Conservation (phyloP, 1,284 basidiomycete genomes). For the Ganoderma meredithae region DNA sequence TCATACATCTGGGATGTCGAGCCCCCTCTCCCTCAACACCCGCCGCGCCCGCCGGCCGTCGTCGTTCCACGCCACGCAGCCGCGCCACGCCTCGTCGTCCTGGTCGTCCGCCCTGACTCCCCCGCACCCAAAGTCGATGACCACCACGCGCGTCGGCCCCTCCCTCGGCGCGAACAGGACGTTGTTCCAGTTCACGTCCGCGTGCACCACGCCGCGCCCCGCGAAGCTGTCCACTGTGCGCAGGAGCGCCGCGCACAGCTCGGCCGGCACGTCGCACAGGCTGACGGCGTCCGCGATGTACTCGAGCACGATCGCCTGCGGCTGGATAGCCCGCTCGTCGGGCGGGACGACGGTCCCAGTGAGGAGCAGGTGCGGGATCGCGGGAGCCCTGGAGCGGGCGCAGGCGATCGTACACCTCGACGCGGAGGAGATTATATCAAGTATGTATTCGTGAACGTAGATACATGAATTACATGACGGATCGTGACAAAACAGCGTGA, state of each 20-base stretch:
- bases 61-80: background rate
- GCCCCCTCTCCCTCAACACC: background rate
- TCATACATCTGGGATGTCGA: background rate
- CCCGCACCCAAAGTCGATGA: background rate
- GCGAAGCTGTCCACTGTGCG: conserved; percentile 9
- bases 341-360: conserved; percentile 10
- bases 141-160: background rate
- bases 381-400: conserved; percentile 17
- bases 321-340: conserved; percentile 15
- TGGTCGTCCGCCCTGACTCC: background rate
- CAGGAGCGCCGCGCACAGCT: conserved; percentile 11
- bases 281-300: conserved; percentile 21
- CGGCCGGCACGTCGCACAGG: conserved; percentile 5
- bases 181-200: conserved; percentile 8
- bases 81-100: background rate
- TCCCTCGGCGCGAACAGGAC: background rate
- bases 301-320: conserved; percentile 17
- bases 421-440: background rate
- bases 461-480: conserved; percentile 16
- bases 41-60: background rate
- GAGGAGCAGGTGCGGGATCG: conserved; percentile 14
- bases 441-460: conserved; percentile 8
- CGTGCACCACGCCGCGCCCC: conserved; percentile 11
- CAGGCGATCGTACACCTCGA: conserved; percentile 15
- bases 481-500: conserved; percentile 2